Evolutionary conservation across 208 protist genomes (phyloP), one percentile per base, ranked within the genome.

Genomic region (Wallacemonas collosoma): DNA sequence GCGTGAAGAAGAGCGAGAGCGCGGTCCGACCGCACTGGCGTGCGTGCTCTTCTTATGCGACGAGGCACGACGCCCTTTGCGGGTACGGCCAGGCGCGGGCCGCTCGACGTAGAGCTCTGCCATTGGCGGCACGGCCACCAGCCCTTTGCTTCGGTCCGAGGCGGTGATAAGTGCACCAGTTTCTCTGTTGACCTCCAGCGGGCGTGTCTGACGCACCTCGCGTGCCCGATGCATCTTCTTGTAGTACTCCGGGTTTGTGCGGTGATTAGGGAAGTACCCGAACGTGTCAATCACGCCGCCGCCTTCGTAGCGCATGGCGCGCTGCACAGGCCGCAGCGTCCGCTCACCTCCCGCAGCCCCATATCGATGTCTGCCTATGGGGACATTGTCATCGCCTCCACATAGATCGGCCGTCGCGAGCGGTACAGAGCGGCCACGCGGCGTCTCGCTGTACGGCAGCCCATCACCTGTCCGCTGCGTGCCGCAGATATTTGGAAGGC

Each of bases 221-320:
- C 50, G 53, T 14, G 64, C 61, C 54, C 41, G 54, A 56, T 35
- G 35, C 3, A 80, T 66, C 43, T 72, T 51, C 2, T 68, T n/a
- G 67, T 86, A 84, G 74, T 82, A 73, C 35, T 79, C 61, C 3
- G 75, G 67, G 17, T 84, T 38, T 2, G 81, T 79, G 41, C 80
- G 80, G 47, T 89, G 80, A 5, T 71, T 76, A 14, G 77, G 68
- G 72, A 84, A 89, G 78, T 89, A 89, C 51, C 83, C 81, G 17
- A 82, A 86, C 38, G 68, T 50, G 72, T 84, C 80, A 6, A 89
- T 73, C 7, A 84, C 64, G 17, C 83, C 83, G 11, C 79, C 82
- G 17, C 35, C 50, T 17, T 65, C 60, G 60, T 39, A 65, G n/a
- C 39, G 60, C 60, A 48, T 36, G 3, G 43, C 60, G 14, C 40